Conservation (phyloP, 1,284 basidiomycete genomes). For the Jaminaea rosea region DNA sequence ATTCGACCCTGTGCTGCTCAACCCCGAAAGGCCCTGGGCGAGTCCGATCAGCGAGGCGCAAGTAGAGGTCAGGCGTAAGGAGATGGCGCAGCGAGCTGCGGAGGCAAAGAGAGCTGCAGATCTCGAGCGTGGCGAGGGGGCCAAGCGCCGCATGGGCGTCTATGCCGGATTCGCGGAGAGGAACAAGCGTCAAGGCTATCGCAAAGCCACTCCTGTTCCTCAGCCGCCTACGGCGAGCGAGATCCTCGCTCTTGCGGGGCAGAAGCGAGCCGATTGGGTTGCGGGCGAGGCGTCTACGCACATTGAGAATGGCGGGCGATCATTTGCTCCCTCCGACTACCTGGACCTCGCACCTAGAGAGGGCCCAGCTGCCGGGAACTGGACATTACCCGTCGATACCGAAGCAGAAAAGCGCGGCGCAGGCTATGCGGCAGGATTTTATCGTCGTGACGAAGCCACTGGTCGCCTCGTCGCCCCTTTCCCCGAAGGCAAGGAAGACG, state of each 20-base stretch:
- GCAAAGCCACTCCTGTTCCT: constrained; percentile 33
- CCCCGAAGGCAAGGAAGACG: too few relatives aligned
- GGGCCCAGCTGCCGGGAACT: constrained; percentile 37
- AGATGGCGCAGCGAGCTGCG: constrained; percentile 12
- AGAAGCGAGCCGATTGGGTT: constrained; percentile 23
- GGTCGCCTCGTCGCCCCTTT: too few relatives aligned
- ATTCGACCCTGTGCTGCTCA: constrained; percentile 35
- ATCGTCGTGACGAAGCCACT: background rate
- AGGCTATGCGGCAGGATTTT: too few relatives aligned
- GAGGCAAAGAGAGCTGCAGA: constrained; percentile 2
- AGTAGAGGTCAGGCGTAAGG: too few relatives aligned
- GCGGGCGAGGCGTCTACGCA: constrained; percentile 15
- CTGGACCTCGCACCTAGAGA: constrained; percentile 34
- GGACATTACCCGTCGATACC: constrained; percentile 10
- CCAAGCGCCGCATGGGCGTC: too few relatives aligned
- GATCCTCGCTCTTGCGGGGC: constrained; percentile 16
- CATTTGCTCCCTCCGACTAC: constrained; percentile 40
- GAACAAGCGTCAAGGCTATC: constrained; percentile 2
- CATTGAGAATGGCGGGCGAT: constrained; percentile 29
- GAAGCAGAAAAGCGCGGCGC: too few relatives aligned
- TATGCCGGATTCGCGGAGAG: constrained; percentile 8
- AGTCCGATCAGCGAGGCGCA: constrained; percentile 21
- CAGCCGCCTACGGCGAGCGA: constrained; percentile 38
- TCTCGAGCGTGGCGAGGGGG: too few relatives aligned
- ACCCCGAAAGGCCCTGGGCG: constrained; percentile 15